phyloP scores from a whole-genome alignment of 2,329 filamentous ascomycete genomes.

The Hymenoscyphus occultus region DNA sequence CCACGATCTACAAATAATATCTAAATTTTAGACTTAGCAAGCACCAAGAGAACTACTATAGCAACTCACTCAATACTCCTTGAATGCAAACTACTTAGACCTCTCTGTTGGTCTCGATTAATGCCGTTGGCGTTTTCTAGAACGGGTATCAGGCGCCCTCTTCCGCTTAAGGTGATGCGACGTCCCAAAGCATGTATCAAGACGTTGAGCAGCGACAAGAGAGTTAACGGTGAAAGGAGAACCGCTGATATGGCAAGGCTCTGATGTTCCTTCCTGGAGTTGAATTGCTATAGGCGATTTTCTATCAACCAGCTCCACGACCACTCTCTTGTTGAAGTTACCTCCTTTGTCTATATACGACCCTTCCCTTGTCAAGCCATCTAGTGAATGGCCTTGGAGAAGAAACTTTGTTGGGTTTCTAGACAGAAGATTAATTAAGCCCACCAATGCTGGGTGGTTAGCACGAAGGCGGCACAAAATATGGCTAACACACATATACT shows the following conservation, averaged over 20 bases:
- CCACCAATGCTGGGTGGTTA: slow-evolving; percentile 18
- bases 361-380: slow-evolving; percentile 21
- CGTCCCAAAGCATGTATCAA: slow-evolving; percentile 17
- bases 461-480: slow-evolving; percentile 26
- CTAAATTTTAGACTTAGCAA: too few species aligned
- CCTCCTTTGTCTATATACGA: slow-evolving; percentile 23
- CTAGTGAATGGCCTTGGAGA: slow-evolving; percentile 20
- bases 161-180: slow-evolving; percentile 19
- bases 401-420: slow-evolving; percentile 26
- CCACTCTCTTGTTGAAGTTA: slow-evolving; percentile 29
- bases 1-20: too few species aligned
- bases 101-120: not conserved
- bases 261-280: slow-evolving; percentile 18
- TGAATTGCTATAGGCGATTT: slow-evolving; percentile 19
- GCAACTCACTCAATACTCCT: too few species aligned
- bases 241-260: slow-evolving; percentile 21
- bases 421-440: slow-evolving; percentile 20
- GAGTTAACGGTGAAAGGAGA: slow-evolving; percentile 23
- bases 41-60: too few species aligned
- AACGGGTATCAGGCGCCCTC: slow-evolving; percentile 14
- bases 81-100: too few species aligned
- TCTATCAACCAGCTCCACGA: slow-evolving; percentile 20
- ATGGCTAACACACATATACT: slow-evolving; percentile 24
- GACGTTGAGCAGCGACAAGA: slow-evolving; percentile 16
- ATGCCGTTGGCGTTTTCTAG: slow-evolving; percentile 16